Conservation (phyloP, 305 asterid genomes). For the Fraxinus velutina region DNA sequence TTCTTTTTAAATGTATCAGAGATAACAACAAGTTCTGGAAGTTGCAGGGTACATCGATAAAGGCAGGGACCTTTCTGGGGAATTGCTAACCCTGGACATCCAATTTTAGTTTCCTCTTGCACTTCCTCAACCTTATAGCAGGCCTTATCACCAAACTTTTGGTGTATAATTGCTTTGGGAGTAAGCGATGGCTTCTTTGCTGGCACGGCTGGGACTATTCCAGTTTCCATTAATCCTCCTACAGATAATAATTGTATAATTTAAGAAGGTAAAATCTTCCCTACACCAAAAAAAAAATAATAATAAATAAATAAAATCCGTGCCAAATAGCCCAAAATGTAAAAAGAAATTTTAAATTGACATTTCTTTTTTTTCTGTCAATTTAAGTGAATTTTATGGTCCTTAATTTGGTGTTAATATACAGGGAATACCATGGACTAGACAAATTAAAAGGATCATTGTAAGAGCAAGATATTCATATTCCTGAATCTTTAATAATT, state of each 20-base stretch:
- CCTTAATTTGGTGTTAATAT: neutral
- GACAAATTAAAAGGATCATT: neutral
- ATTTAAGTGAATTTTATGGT: neutral
- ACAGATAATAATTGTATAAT: conserved; percentile 1
- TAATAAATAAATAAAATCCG: neutral
- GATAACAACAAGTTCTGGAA: conserved; percentile 64
- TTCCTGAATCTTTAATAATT: neutral
- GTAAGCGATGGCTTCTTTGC: conserved; percentile 56
- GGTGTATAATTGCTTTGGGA: conserved; percentile 80
- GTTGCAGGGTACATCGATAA: conserved; percentile 69
- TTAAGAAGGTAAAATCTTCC: conserved; percentile 4
- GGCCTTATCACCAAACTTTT: conserved; percentile 68
- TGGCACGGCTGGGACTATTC: conserved; percentile 29
- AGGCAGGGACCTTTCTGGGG: conserved; percentile 63
- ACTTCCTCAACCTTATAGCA: conserved; percentile 79
- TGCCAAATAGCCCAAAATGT: neutral
- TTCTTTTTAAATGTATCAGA: conserved; percentile 64
- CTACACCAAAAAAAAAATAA: neutral
- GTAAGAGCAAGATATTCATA: neutral
- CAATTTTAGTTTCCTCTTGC: conserved; percentile 45
- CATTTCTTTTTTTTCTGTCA: neutral
- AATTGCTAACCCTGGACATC: conserved; percentile 68
- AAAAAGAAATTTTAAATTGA: neutral
- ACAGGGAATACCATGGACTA: neutral
- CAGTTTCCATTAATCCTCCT: conserved; percentile 41